phyloP scores from a whole-genome alignment of 257 asterid species.

The Solanum tarijense region DNA sequence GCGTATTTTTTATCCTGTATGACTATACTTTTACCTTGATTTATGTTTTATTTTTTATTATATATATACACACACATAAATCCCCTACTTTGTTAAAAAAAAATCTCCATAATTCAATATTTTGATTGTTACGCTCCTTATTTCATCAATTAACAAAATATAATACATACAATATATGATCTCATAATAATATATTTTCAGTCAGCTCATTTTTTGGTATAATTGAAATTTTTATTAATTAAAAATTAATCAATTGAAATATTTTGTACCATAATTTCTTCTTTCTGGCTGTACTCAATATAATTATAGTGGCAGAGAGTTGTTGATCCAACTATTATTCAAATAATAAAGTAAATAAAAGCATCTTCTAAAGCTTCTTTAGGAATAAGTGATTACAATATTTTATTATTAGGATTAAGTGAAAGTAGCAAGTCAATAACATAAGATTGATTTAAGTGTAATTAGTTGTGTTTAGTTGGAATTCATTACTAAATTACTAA shows the following conservation, averaged over 20 bases:
- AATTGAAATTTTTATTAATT: background rate
- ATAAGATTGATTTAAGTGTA: background rate
- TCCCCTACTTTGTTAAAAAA: background rate
- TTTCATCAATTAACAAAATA: background rate
- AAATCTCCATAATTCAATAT: background rate
- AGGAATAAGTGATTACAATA: background rate
- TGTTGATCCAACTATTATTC: background rate
- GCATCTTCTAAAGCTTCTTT: background rate
- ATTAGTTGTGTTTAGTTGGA: slow-evolving; percentile 1
- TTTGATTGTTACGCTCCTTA: background rate
- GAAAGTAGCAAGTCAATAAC: background rate
- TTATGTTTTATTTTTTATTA: background rate
- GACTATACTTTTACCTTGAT: background rate
- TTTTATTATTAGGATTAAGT: background rate
- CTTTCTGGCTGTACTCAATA: background rate
- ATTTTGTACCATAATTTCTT: background rate
- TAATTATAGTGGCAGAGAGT: background rate
- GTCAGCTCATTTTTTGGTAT: background rate
- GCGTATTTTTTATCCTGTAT: background rate
- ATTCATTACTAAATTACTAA: background rate
- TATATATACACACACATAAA: background rate
- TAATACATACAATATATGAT: background rate
- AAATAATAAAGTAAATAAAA: background rate
- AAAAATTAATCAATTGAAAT: background rate
- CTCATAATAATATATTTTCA: background rate